Percentiles rank a stretch among this genome's conserved stretches.
phyloP scores from a whole-genome alignment of 2,329 filamentous ascomycete species.

The Domatiomyces catenatus region DNA sequence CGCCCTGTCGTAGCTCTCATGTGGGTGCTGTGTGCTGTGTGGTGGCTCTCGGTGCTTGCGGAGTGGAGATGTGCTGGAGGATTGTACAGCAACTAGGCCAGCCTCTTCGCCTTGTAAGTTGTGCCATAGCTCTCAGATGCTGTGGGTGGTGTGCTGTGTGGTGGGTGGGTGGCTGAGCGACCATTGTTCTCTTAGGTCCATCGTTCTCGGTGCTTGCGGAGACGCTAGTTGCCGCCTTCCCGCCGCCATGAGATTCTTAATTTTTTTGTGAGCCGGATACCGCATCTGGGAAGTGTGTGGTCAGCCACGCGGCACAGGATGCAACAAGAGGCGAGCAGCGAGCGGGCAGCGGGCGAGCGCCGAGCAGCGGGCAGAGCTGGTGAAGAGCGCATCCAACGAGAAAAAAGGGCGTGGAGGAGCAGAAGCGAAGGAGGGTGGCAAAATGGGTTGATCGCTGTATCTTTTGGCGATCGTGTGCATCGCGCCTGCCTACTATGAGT shows the following conservation, averaged over 20 bases:
- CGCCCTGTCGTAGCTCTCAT: background rate
- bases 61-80: slow-evolving; percentile 17
- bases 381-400: background rate
- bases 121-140: too few species aligned
- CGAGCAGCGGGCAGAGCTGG: too few species aligned
- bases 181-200: too few species aligned
- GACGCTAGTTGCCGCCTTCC: background rate
- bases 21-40: too few species aligned
- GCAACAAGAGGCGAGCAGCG: background rate
- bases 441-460: background rate
- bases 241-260: background rate
- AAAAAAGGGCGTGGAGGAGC: background rate
- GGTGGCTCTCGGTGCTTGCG: slow-evolving; percentile 5
- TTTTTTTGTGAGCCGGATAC: background rate
- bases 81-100: slow-evolving; percentile 9
- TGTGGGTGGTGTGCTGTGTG: too few species aligned
- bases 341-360: too few species aligned
- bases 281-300: background rate
- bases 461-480: background rate
- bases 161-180: too few species aligned
- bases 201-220: background rate
- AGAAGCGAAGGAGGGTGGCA: background rate
- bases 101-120: background rate
- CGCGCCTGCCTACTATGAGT: background rate
- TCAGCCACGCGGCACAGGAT: background rate